A percentile compares a stretch with the other conserved stretches of the same genome.
phyloP scores from a whole-genome alignment of 1,284 basidiomycete genomes.

The Ceratobasidium sp. region DNA sequence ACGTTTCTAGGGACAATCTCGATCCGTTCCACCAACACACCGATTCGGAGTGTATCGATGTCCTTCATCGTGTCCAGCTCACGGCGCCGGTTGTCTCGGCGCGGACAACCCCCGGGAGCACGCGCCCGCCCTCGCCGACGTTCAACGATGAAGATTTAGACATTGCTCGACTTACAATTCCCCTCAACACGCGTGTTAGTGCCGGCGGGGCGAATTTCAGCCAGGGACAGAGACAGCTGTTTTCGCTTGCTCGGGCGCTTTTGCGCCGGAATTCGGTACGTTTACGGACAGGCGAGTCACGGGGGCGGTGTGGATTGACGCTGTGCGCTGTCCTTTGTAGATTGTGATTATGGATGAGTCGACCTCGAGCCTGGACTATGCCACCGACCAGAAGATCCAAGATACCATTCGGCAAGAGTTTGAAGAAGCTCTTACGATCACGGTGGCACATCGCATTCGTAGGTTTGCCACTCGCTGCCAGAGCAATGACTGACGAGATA shows the following conservation, averaged over 20 bases:
- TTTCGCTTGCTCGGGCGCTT: constrained; percentile 67
- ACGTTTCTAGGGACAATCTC: constrained; percentile 62
- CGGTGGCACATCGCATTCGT: constrained; percentile 54
- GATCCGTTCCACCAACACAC: constrained; percentile 76
- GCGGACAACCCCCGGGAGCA: constrained; percentile 16
- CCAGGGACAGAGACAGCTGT: constrained; percentile 78
- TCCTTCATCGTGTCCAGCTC: constrained; percentile 57
- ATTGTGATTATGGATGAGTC: constrained; percentile 63
- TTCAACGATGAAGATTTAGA: constrained; percentile 52
- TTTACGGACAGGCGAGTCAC: not conserved
- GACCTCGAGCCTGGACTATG: constrained; percentile 80
- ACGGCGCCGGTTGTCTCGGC: constrained; percentile 27
- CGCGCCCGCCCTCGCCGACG: constrained; percentile 52
- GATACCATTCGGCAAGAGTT: constrained; percentile 83
- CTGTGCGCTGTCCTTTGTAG: not conserved
- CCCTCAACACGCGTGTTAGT: constrained; percentile 74
- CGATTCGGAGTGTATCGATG: constrained; percentile 72
- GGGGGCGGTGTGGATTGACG: not conserved
- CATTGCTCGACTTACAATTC: constrained; percentile 50
- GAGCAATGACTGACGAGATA: not conserved
- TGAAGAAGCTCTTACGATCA: constrained; percentile 79
- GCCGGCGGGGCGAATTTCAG: constrained; percentile 74
- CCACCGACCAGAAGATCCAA: constrained; percentile 71
- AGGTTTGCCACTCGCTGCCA: constrained; percentile 13
- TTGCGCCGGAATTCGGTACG: constrained; percentile 37